Percentiles rank a stretch among this genome's conserved stretches.
Conservation (phyloP, 177 flowering plant species). For the Vitis hybrid region DNA sequence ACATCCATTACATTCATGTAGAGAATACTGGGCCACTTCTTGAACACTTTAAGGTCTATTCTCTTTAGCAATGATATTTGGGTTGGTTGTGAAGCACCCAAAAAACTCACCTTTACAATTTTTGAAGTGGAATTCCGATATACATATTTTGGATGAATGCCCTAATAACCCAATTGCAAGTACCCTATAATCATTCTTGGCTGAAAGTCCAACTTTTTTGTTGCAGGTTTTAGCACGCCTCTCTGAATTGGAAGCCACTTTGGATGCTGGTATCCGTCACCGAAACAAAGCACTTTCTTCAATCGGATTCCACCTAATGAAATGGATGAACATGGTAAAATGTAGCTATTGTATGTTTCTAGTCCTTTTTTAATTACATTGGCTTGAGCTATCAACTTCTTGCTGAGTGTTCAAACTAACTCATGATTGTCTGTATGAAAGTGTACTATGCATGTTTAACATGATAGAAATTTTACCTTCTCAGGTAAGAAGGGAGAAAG, state of each 20-base stretch:
- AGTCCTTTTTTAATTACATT: slow-evolving; percentile 1
- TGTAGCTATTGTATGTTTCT: slow-evolving; percentile 10
- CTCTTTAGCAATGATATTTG: no score
- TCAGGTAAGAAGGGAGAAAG: slow-evolving; percentile 93
- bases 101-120: no score
- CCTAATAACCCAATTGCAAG: no score
- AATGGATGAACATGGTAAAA: slow-evolving; percentile 77
- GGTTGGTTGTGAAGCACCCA: no score
- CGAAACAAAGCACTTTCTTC: slow-evolving; percentile 74
- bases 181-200: not conserved
- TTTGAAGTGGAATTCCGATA: no score
- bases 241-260: slow-evolving; percentile 83
- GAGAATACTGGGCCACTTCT: no score
- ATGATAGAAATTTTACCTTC: slow-evolving; percentile 13
- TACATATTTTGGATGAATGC: no score
- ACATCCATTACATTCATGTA: no score
- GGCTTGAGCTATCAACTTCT: not conserved
- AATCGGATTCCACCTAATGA: slow-evolving; percentile 56
- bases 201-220: slow-evolving; percentile 9
- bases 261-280: slow-evolving; percentile 90
- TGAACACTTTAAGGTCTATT: no score
- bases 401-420: not conserved
- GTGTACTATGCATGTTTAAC: not conserved
- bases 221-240: slow-evolving; percentile 82
- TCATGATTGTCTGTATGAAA: not conserved